phyloP scores from a whole-genome alignment of 2,329 filamentous ascomycete genomes.

The Pseudogymnoascus sp. region DNA sequence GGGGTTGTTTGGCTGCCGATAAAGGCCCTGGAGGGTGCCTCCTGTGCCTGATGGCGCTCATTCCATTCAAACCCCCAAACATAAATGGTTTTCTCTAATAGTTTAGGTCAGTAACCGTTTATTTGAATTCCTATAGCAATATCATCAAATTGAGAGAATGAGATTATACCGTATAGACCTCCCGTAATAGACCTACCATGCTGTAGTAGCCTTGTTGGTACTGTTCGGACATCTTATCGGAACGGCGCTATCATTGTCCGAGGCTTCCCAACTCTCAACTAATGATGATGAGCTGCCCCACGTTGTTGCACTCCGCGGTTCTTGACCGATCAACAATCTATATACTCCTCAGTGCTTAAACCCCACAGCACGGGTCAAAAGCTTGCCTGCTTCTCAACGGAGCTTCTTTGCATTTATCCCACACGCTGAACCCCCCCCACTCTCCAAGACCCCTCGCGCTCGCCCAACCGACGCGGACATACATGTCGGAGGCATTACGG shows the following conservation, averaged over 20 bases:
- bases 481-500: constrained; percentile 5
- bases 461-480: neutral
- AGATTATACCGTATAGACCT: neutral
- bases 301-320: constrained; percentile 6
- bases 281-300: constrained; percentile 8
- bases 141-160: neutral
- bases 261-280: neutral
- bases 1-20: neutral
- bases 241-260: constrained; percentile 5
- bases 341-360: neutral
- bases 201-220: neutral
- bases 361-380: neutral
- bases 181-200: neutral
- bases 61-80: neutral
- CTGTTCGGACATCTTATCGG: neutral
- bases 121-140: neutral
- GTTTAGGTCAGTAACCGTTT: neutral
- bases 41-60: neutral
- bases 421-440: neutral
- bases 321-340: neutral
- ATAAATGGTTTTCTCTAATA: neutral
- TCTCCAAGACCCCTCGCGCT: neutral
- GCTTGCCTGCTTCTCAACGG: neutral
- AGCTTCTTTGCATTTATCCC: neutral
- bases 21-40: neutral